These are phyloP conservation scores for Chalciporus chontae DNA, from an alignment of 768 basidiomycete species.

Conservation along the genomic window DNA sequence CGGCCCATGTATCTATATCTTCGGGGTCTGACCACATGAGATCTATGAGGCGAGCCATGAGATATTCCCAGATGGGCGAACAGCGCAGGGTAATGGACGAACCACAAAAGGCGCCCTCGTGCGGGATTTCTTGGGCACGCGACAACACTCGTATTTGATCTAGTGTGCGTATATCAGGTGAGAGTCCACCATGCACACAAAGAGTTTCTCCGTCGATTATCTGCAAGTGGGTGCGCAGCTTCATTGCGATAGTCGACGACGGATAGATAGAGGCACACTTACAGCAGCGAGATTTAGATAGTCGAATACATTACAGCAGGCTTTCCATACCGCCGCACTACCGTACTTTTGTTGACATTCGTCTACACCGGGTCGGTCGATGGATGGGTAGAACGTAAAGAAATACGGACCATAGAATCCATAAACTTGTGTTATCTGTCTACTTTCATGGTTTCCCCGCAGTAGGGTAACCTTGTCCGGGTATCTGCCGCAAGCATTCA, in stretches of 20 bases:
- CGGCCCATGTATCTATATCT: slow-evolving; percentile 94
- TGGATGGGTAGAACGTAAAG: background rate
- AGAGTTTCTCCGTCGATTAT: slow-evolving; percentile 91
- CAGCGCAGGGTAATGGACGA: slow-evolving; percentile 17
- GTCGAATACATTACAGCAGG: slow-evolving; percentile 95
- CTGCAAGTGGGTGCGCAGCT: slow-evolving; percentile 35
- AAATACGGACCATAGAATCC: slow-evolving; percentile 82
- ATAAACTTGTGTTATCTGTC: slow-evolving; percentile 98
- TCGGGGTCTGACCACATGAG: slow-evolving; percentile 99
- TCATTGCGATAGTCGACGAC: background rate
- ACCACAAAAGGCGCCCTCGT: slow-evolving; percentile 98
- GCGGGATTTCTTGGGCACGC: slow-evolving; percentile 95
- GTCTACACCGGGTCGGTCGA: slow-evolving; percentile 42
- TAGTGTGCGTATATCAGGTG: slow-evolving; percentile 91
- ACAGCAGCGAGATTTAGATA: slow-evolving; percentile 93
- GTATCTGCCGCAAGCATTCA: slow-evolving; percentile 50
- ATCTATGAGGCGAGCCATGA: slow-evolving; percentile 42
- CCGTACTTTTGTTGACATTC: slow-evolving; percentile 99
- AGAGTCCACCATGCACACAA: slow-evolving; percentile 95
- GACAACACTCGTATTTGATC: slow-evolving; percentile 93
- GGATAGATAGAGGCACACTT: slow-evolving; percentile 23
- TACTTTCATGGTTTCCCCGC: slow-evolving; percentile 93
- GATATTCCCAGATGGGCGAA: background rate
- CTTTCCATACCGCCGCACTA: slow-evolving; percentile 92
- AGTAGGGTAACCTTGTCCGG: slow-evolving; percentile 90